A percentile compares a stretch with the other conserved stretches of the same genome.
These are phyloP conservation scores for Guadua angustifolia DNA, from an alignment of 176 grass and related monocot species.

Conservation along the genomic window DNA sequence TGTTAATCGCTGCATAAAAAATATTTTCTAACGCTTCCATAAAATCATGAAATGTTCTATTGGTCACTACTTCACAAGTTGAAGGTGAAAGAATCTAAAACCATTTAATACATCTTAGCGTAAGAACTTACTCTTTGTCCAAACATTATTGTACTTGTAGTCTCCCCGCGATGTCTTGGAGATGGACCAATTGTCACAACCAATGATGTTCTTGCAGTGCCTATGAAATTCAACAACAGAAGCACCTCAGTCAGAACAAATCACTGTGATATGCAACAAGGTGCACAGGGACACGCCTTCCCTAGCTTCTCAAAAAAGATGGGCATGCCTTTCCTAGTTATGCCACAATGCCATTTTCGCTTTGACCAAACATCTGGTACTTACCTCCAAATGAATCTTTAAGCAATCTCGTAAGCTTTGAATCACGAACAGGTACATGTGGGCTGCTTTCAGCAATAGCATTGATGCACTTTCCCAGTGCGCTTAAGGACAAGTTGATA, in stretches of 20 bases:
- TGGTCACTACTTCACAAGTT: constrained; percentile 8
- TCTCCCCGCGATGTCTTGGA: constrained; percentile 94
- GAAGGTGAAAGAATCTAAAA: constrained; percentile 16
- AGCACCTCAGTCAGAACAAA: constrained; percentile 41
- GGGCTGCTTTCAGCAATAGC: constrained; percentile 96
- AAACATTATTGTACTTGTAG: constrained; percentile 99
- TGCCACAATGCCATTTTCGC: background rate
- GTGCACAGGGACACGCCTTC: background rate
- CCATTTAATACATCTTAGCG: constrained; percentile 16
- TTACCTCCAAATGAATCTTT: constrained; percentile 99
- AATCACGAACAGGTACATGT: constrained; percentile 96
- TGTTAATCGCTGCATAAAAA: constrained; percentile 15
- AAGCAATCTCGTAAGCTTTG: constrained; percentile 98
- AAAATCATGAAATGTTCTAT: constrained; percentile 19
- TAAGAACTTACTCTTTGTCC: constrained; percentile 87
- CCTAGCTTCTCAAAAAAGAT: background rate
- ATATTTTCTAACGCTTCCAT: background rate
- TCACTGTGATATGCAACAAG: constrained; percentile 17
- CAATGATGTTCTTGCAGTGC: constrained; percentile 95
- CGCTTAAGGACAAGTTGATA: constrained; percentile 94
- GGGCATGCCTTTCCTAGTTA: background rate
- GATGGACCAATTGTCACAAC: constrained; percentile 99
- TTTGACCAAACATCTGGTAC: background rate
- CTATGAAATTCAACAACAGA: constrained; percentile 62
- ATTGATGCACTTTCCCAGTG: constrained; percentile 98